phyloP scores from a whole-genome alignment of 192 early-diverging fungal genomes.

The Entomortierella beljakovae region DNA sequence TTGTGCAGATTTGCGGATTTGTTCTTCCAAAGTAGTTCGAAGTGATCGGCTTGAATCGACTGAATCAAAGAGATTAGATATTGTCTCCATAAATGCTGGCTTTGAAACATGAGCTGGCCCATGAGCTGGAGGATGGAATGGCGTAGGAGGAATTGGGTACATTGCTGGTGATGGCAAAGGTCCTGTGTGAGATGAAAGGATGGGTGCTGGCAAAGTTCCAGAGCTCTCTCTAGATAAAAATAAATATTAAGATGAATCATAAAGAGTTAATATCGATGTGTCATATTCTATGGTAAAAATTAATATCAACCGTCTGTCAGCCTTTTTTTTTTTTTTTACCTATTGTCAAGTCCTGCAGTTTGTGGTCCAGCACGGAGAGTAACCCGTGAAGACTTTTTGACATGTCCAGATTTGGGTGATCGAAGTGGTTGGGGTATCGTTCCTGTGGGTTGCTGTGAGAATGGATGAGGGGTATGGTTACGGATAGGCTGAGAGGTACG shows the following conservation, averaged over 20 bases:
- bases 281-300: no score
- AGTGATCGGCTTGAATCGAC: slow-evolving; percentile 69
- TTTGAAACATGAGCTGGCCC: slow-evolving; percentile 22
- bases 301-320: background rate
- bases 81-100: slow-evolving; percentile 60
- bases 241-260: no score
- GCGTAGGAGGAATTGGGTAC: slow-evolving; percentile 61
- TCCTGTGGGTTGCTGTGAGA: slow-evolving; percentile 26
- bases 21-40: slow-evolving; percentile 75
- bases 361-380: slow-evolving; percentile 35
- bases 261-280: no score
- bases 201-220: slow-evolving; percentile 43
- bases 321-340: slow-evolving; percentile 12
- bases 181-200: slow-evolving; percentile 52
- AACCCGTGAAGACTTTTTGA: slow-evolving; percentile 24
- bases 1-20: slow-evolving; percentile 76
- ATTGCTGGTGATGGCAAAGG: slow-evolving; percentile 60
- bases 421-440: slow-evolving; percentile 37
- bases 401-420: slow-evolving; percentile 38
- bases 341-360: slow-evolving; percentile 35
- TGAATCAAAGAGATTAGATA: slow-evolving; percentile 64
- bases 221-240: slow-evolving; percentile 31
- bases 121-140: slow-evolving; percentile 44
- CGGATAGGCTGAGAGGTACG: slow-evolving; percentile 41
- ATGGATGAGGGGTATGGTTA: slow-evolving; percentile 37